phyloP scores from a whole-genome alignment of 2,329 filamentous ascomycete species.

The Penicillium sp. region DNA sequence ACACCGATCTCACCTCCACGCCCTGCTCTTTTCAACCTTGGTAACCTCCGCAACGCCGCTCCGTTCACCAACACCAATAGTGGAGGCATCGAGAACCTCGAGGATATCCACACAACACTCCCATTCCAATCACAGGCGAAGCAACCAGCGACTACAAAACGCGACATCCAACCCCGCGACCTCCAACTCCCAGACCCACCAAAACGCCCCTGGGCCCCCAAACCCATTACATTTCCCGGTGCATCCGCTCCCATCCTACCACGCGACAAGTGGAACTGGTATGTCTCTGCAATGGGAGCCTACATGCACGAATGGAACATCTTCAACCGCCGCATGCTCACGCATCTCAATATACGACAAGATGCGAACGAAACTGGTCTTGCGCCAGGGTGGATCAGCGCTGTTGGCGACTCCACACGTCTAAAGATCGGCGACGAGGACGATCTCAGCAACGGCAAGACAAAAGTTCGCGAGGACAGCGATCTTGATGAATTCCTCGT shows the following conservation, averaged over 20 bases:
- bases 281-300: slow-evolving; percentile 53
- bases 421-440: slow-evolving; percentile 30
- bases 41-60: slow-evolving; percentile 51
- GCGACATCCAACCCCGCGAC: slow-evolving; percentile 36
- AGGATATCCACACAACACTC: slow-evolving; percentile 55
- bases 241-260: slow-evolving; percentile 44
- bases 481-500: slow-evolving; percentile 33
- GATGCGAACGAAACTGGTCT: slow-evolving; percentile 49
- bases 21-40: slow-evolving; percentile 46
- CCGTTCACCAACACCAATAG: slow-evolving; percentile 51
- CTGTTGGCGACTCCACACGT: slow-evolving; percentile 49
- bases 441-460: slow-evolving; percentile 23
- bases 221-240: slow-evolving; percentile 13
- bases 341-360: slow-evolving; percentile 57
- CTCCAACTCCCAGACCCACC: slow-evolving; percentile 56
- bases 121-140: slow-evolving; percentile 60
- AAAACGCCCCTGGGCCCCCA: slow-evolving; percentile 46
- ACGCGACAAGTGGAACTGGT: slow-evolving; percentile 51
- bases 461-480: slow-evolving; percentile 5
- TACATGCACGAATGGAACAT: slow-evolving; percentile 60
- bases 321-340: slow-evolving; percentile 57
- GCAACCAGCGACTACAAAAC: slow-evolving; percentile 43
- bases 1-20: slow-evolving; percentile 15
- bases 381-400: slow-evolving; percentile 53
- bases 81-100: slow-evolving; percentile 54